Evolutionary conservation across 225 moss, liverwort and hornwort genomes (phyloP).

Genomic region (Lunularia cruciata): DNA sequence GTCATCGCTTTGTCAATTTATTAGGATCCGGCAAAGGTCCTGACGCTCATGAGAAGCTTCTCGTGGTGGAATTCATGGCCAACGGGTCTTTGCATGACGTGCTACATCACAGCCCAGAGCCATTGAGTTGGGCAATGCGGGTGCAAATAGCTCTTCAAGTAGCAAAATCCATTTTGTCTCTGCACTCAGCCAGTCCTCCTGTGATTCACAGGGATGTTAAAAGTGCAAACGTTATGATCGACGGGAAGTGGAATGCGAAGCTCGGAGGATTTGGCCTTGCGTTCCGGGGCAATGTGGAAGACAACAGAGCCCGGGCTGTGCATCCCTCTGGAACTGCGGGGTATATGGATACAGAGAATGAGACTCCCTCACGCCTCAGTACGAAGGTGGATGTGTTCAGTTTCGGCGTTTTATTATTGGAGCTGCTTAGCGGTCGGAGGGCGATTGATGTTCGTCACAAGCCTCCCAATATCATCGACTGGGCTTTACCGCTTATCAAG

Average conservation of each 20-base stretch:
- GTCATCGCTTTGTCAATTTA: constrained; percentile 44
- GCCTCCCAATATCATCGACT: constrained; percentile 45
- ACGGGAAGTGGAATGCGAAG: constrained; percentile 48
- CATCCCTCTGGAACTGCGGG: constrained; percentile 23
- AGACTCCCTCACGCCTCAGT: constrained; percentile 27
- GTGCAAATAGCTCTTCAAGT: constrained; percentile 46
- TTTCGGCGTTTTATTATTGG: constrained; percentile 46
- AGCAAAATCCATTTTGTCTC: constrained; percentile 44
- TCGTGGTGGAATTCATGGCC: constrained; percentile 52
- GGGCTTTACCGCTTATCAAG: constrained; percentile 53
- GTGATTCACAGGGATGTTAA: constrained; percentile 54
- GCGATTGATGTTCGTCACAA: constrained; percentile 43
- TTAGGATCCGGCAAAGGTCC: constrained; percentile 40
- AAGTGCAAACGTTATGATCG: constrained; percentile 38
- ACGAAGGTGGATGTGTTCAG: constrained; percentile 50
- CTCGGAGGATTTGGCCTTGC: constrained; percentile 54
- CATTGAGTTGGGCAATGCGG: constrained; percentile 38
- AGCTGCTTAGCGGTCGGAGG: constrained; percentile 46
- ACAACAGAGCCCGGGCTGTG: not conserved
- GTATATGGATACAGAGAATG: constrained; percentile 20
- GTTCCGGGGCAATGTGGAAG: constrained; percentile 30
- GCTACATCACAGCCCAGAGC: constrained; percentile 34
- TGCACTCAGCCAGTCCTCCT: constrained; percentile 44
- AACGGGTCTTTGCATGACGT: constrained; percentile 45
- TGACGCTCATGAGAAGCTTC: constrained; percentile 36